Evolutionary conservation across 2,329 filamentous ascomycete species (phyloP).

Genomic region (Alternaria atra): DNA sequence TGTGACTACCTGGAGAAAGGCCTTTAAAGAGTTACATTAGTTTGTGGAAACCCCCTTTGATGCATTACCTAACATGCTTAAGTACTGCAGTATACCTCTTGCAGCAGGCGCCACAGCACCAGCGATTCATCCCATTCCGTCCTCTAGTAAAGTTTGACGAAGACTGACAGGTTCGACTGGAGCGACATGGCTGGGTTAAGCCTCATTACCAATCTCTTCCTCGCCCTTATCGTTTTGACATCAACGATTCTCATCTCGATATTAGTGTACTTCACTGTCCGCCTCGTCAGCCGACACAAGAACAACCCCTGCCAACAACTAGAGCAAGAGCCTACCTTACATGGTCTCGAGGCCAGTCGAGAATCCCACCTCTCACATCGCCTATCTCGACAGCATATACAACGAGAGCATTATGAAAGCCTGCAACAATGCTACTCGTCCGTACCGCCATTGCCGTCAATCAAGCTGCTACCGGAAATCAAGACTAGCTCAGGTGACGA

Average conservation of each 20-base stretch:
- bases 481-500: conserved; percentile 21
- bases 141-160: background rate
- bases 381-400: conserved; percentile 11
- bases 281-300: conserved; percentile 15
- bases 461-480: conserved; percentile 22
- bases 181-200: conserved; percentile 7
- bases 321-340: conserved; percentile 1
- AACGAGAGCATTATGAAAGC: conserved; percentile 13
- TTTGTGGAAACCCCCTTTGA: background rate
- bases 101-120: conserved; percentile 12
- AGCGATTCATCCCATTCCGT: background rate
- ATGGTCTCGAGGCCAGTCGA: conserved; percentile 8
- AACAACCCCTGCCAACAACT: background rate
- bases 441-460: conserved; percentile 12
- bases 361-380: conserved; percentile 12
- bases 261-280: conserved; percentile 24
- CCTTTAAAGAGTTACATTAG: background rate
- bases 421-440: conserved; percentile 16
- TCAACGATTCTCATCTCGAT: conserved; percentile 24
- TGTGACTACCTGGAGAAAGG: background rate
- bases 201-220: conserved; percentile 16
- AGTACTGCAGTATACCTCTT: conserved; percentile 19
- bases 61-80: conserved; percentile 7
- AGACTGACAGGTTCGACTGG: background rate
- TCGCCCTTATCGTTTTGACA: conserved; percentile 25